Conservation (phyloP, 2,329 filamentous ascomycete species). For the Diaporthe destruens region DNA sequence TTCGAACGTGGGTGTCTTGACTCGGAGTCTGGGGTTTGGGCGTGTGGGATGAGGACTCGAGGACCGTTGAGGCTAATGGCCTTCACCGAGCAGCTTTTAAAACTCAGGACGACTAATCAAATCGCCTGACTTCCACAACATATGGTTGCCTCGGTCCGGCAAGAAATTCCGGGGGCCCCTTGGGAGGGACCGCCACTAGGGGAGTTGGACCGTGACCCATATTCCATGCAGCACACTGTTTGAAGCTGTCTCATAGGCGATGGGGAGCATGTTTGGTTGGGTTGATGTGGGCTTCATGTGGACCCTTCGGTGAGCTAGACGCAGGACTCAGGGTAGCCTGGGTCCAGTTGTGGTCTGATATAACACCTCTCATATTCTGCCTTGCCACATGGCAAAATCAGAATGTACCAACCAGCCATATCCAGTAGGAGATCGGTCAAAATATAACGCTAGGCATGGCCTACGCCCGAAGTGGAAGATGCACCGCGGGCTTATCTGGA, state of each 20-base stretch:
- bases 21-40: not conserved
- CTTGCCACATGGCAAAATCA: slow-evolving; percentile 23
- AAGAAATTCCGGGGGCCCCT: not conserved
- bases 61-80: not conserved
- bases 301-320: slow-evolving; percentile 18
- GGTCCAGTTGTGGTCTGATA: slow-evolving; percentile 23
- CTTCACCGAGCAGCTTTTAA: not conserved
- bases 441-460: not conserved
- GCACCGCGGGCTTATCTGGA: slow-evolving; percentile 3
- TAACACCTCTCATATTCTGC: not conserved
- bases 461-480: slow-evolving; percentile 12
- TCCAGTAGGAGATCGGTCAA: slow-evolving; percentile 14
- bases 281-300: slow-evolving; percentile 12
- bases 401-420: not conserved
- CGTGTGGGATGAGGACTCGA: not conserved
- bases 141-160: slow-evolving; percentile 22
- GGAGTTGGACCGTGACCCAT: not conserved
- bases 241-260: slow-evolving; percentile 6
- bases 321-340: not conserved
- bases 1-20: not conserved
- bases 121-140: slow-evolving; percentile 8
- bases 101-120: not conserved
- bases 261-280: not conserved
- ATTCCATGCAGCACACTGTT: not conserved
- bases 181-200: not conserved